Percentiles rank a stretch among this genome's conserved stretches.
These are phyloP conservation scores for Amphichorda felina DNA, from an alignment of 2,329 filamentous ascomycete genomes.

Conservation along the genomic window DNA sequence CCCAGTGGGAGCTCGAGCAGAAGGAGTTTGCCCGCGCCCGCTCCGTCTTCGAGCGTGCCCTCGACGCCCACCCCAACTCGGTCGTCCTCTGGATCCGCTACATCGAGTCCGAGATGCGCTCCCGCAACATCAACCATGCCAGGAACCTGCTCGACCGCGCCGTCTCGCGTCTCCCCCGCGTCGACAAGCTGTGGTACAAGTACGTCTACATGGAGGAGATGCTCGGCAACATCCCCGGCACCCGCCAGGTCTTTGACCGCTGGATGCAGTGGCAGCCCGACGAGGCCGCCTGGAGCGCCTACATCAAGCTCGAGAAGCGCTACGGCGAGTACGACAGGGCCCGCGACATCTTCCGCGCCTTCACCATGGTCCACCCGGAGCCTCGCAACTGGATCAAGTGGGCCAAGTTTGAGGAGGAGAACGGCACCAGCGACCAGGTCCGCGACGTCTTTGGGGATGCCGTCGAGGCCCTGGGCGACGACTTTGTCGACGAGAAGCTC, in stretches of 20 bases:
- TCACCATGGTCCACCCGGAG: conserved; percentile 87
- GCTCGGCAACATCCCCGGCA: conserved; percentile 84
- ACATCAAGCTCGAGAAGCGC: conserved; percentile 93
- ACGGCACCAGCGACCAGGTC: conserved; percentile 81
- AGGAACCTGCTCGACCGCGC: conserved; percentile 88
- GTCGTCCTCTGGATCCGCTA: conserved; percentile 86
- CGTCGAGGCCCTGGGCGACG: conserved; percentile 81
- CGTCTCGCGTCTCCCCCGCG: conserved; percentile 79
- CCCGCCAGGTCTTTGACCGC: conserved; percentile 86
- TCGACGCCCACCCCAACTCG: conserved; percentile 83
- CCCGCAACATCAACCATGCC: conserved; percentile 89
- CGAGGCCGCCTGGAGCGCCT: conserved; percentile 88
- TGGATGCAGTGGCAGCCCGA: conserved; percentile 99
- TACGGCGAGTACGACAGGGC: conserved; percentile 87
- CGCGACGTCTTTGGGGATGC: conserved; percentile 84
- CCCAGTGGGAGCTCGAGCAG: conserved; percentile 93
- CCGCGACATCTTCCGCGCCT: conserved; percentile 79
- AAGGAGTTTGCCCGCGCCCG: conserved; percentile 90
- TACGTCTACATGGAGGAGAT: conserved; percentile 99
- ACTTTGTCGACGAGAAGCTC: conserved; percentile 90
- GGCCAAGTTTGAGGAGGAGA: conserved; percentile 94
- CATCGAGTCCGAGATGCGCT: conserved; percentile 91
- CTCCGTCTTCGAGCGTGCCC: conserved; percentile 85
- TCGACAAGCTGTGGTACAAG: conserved; percentile 98
- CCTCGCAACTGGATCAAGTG: conserved; percentile 98